Base-by-base conservation (phyloP, 2,329 filamentous ascomycete genomes). In the Diaporthe ampelina region DNA sequence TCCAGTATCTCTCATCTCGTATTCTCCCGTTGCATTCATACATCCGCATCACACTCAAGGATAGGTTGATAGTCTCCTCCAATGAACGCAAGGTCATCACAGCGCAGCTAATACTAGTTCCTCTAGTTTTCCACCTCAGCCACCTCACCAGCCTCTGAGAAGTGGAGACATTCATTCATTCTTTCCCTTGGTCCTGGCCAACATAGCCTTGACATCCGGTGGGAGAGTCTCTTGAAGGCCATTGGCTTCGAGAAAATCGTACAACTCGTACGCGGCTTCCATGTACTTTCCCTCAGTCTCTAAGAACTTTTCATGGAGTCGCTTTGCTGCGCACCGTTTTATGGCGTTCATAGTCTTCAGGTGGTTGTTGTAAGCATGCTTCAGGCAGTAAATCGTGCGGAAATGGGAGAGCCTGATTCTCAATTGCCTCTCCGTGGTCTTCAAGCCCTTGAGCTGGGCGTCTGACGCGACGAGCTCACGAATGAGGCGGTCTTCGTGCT, bases 401-500 rank as follows among this genome's bases (percentile, higher is more conserved):
- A 15, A 68, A 54, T 68, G 45, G 21, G 45, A 52, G 8, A 68
- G 45, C 11, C 63, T 54, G 29, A 24, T 68, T 32, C 52, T 68
- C 29, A 68, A 48, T 21, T 68, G 29, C 10, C 13, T 35, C n/a
- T 54, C 63, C 9, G 45, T 68, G 45, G 32, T 54, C 45, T 54
- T 54, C 21, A 68, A 29, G 17, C 15, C 21, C n/a, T 68, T 54
- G 45, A 68, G 63, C 45, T 68, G 35, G 29, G 63, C n/a, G 13
- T 68, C 63, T 13, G 63, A 68, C 0, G 32, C 21, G n/a, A 68
- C 63, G 4, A 68, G 63, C 63, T 68, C 63, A 52, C n/a, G 21
- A 4, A 68, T 68, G n/a, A 68, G 63, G 45, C 13, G 45, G 45
- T 68, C 45, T 29, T 68, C 63, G 32, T 68, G 63, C 21, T 68